phyloP scores from a whole-genome alignment of 768 basidiomycete species.

The Crassisporium funariophilum region DNA sequence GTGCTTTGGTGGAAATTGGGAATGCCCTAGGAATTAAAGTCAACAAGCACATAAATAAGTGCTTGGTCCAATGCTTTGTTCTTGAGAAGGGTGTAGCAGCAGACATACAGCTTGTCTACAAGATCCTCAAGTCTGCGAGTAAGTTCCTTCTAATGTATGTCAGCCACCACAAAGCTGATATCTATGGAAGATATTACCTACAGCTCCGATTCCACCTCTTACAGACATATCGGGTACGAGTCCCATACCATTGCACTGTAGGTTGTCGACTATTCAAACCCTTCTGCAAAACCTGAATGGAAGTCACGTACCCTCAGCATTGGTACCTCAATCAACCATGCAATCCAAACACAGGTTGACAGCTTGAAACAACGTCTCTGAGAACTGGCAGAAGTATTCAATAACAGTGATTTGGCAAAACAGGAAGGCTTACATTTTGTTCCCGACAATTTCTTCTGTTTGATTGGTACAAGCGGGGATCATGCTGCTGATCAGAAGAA shows the following conservation, averaged over 20 bases:
- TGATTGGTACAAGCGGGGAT: constrained; percentile 15
- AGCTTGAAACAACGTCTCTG: constrained; percentile 4
- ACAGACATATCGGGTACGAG: constrained; percentile 16
- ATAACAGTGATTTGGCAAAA: constrained; percentile 14
- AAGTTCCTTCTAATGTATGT: neutral
- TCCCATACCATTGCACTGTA: constrained; percentile 7
- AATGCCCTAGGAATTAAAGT: neutral
- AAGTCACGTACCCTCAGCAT: constrained; percentile 7
- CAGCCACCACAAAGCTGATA: neutral
- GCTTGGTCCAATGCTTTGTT: neutral
- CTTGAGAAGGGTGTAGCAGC: constrained; percentile 4
- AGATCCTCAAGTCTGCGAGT: constrained; percentile 4
- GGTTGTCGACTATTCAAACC: constrained; percentile 14
- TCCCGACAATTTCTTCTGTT: constrained; percentile 1
- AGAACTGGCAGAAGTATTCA: constrained; percentile 11
- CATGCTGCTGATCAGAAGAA: constrained; percentile 18
- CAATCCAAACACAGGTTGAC: constrained; percentile 7
- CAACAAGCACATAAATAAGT: neutral
- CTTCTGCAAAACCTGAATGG: constrained; percentile 1
- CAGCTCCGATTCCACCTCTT: constrained; percentile 20
- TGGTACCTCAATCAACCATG: constrained; percentile 15
- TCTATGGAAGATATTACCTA: constrained; percentile 5
- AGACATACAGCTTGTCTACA: constrained; percentile 13
- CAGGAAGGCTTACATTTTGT: constrained; percentile 1
- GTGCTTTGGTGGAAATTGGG: neutral